Base-by-base conservation (phyloP, 345 rosid species). In the Geranium rotundifolium region DNA sequence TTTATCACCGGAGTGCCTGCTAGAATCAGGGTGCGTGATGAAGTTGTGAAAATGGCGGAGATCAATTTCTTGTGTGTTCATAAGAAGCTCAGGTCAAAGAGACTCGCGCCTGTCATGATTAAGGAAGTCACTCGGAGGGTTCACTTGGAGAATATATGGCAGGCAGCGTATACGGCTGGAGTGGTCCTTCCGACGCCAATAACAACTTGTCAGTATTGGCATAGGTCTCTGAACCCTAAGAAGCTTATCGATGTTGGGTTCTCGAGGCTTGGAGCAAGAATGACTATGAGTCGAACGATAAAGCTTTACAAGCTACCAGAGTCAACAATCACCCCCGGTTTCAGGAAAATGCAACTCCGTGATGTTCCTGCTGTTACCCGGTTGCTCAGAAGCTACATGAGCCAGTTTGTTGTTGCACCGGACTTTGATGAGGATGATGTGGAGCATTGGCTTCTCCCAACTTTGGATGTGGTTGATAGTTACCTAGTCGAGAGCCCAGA, bases 221-320 rank as follows among this genome's bases (percentile, higher is more conserved):
- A 91, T 75, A 81, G 98, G 73, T 91, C 98, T 9, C 55, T 91
- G 79, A 91, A 91, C 84, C 98, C 90, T 0, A 91, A 89, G 85
- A 89, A 91, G 81, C 96, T 91, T 57, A 89, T 91, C 62, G 96
- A 89, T 80, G 96, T 91, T 67, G 98, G 96, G 63, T 91, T 91
- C 65, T 91, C 96, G 4, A 81, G 95, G 77, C 89, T 91, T 3
- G 96, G 95, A 52, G 77, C 90, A 1, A 85, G 98, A 64, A 89
- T 91, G 98, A 91, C 98, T 5, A 91, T 91, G 98, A 91, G 96
- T 76, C 78, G 96, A 67, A 85, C 95, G 58, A 91, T 91, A 13
- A 89, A 89, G 54, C 92, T 91, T 37, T 91, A 89, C 80, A 87
- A 85, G 79, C 37, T 91, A 58, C 89, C 92, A 0, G 88, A 85